Evolutionary conservation across 2,329 filamentous ascomycete genomes (phyloP), one percentile per base, ranked within the genome.

Genomic region (Neoscytalidium dimidiatum): DNA sequence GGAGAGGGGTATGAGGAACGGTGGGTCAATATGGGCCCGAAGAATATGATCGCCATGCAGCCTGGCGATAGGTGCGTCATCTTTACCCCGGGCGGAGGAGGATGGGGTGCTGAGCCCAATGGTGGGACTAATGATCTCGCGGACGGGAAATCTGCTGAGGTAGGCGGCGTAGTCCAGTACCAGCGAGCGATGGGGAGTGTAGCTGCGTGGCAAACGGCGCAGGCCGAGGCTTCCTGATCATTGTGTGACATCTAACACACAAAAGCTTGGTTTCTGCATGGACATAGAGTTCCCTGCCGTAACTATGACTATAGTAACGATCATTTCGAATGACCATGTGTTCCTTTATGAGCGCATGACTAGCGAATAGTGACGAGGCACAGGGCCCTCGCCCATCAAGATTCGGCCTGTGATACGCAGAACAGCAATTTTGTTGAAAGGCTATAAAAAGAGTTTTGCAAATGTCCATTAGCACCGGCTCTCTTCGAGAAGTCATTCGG

Each of bases 21-120:
- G n/a, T 67, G 64, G 66, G 48, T 68, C 13, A 67, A 68, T 31
- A 63, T 68, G 51, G 67, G 67, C 3, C 64, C 66, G 23, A 68
- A 68, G 53, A 66, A 66, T 9, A 64, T 67, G 66, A 60, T 68
- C 17, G 52, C 48, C 6, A 67, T 67, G 66, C 46, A 65, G 7
- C 46, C 58, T 8, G 66, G 67, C 13, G 67, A 68, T 62, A 64
- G 67, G 3, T 67, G 66, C 31, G 63, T 69, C 19, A 66, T 69
- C 7, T 60, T 51, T 26, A 69, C 67, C 28, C 66, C 67, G 19
- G 67, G 67, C 11, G 64, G 67, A 35, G 67, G 67, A 21, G 67
- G 66, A 1, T 69, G 61, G 61, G 68, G 68, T 2, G n/a, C n/a
- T 29, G 38, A 31, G 9, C 17, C 35, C 3, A 17, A 14, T 31